phyloP scores from a whole-genome alignment of 78 protist species.

The Tieghemostelium lacteum region DNA sequence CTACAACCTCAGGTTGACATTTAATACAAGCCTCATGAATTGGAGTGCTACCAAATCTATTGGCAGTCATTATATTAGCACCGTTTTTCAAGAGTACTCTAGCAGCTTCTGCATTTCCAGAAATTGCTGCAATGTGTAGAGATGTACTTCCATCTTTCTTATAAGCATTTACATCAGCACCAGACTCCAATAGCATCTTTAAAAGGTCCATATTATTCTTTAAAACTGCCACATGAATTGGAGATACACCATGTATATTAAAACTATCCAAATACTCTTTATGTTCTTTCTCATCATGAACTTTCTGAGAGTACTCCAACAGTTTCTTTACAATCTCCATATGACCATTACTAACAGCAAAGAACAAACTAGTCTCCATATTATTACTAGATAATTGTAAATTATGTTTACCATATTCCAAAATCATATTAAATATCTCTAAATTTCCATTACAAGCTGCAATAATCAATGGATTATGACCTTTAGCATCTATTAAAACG shows the following conservation, averaged over 20 bases:
- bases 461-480: conserved; percentile 56
- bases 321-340: conserved; percentile 1
- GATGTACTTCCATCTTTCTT: conserved; percentile 69
- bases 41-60: conserved; percentile 49
- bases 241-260: conserved; percentile 47
- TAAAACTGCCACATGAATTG: conserved; percentile 29
- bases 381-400: neutral
- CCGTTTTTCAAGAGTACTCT: neutral
- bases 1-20: conserved; percentile 3
- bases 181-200: conserved; percentile 6
- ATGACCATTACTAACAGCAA: conserved; percentile 33
- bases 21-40: conserved; percentile 79
- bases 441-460: conserved; percentile 55
- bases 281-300: neutral
- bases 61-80: neutral
- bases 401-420: neutral
- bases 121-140: conserved; percentile 35
- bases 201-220: neutral
- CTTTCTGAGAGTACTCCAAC: neutral
- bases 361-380: conserved; percentile 23
- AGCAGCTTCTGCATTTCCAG: neutral
- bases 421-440: conserved; percentile 15
- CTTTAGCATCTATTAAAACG: conserved; percentile 7
- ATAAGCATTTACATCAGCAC: conserved; percentile 35
- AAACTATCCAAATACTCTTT: conserved; percentile 7